These are phyloP conservation scores for Candida coleopterorum DNA, from an alignment of 805 yeast species.

Conservation along the genomic window DNA sequence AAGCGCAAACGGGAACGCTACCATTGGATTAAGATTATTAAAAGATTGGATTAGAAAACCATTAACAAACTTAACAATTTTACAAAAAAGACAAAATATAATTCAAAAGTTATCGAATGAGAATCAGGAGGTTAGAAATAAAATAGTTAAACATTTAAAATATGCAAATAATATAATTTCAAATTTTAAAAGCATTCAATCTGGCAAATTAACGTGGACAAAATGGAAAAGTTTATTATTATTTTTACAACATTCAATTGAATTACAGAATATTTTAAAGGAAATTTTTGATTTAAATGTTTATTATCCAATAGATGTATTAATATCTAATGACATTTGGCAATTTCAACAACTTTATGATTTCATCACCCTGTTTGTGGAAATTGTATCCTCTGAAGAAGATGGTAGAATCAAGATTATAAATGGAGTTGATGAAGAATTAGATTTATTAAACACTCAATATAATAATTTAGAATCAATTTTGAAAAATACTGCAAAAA, in stretches of 20 bases:
- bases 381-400: conserved; percentile 5
- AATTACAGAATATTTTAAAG: background rate
- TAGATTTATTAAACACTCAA: conserved; percentile 6
- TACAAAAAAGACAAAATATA: conserved; percentile 3
- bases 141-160: conserved; percentile 3
- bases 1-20: conserved; percentile 2
- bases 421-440: conserved; percentile 6
- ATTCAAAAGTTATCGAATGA: background rate
- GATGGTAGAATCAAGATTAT: conserved; percentile 3
- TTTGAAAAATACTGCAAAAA: conserved; percentile 3
- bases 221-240: conserved; percentile 7
- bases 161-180: conserved; percentile 1
- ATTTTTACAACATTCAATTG: conserved; percentile 5
- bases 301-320: background rate
- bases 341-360: conserved; percentile 5
- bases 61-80: background rate
- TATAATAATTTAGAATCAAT: conserved; percentile 7
- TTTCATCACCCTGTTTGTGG: conserved; percentile 4
- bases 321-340: background rate
- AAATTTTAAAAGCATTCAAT: conserved; percentile 1
- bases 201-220: conserved; percentile 7
- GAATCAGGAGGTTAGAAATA: conserved; percentile 1
- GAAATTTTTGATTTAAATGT: background rate
- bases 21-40: conserved; percentile 6
- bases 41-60: conserved; percentile 10